Percentiles rank a stretch among this genome's conserved stretches.
phyloP scores from a whole-genome alignment of 208 protist genomes.

The Sergeia podlipaevii region DNA sequence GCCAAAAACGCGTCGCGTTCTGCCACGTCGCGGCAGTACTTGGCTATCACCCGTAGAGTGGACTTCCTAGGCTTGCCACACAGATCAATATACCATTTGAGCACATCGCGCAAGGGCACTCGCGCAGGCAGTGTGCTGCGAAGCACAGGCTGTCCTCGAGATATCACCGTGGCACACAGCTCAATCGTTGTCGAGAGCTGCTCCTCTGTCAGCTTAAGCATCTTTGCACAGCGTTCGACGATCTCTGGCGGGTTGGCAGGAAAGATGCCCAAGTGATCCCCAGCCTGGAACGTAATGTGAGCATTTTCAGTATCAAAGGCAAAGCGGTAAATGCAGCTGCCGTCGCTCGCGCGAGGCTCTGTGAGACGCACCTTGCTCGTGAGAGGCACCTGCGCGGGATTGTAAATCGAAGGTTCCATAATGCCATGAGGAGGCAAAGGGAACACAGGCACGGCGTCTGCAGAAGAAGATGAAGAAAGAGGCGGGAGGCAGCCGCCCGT shows the following conservation, averaged over 20 bases:
- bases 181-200: conserved; percentile 46
- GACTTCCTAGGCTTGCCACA: conserved; percentile 60
- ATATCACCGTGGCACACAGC: conserved; percentile 31
- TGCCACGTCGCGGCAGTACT: conserved; percentile 49
- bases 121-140: conserved; percentile 61
- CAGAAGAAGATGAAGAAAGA: conserved; percentile 26
- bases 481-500: neutral
- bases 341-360: conserved; percentile 30
- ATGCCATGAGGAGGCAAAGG: conserved; percentile 47
- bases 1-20: conserved; percentile 57
- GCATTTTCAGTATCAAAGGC: conserved; percentile 24
- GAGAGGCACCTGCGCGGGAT: conserved; percentile 39
- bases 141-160: no score
- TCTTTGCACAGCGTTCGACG: conserved; percentile 53
- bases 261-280: conserved; percentile 93
- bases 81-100: conserved; percentile 82
- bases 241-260: conserved; percentile 71
- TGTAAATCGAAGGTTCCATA: conserved; percentile 49
- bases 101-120: conserved; percentile 49
- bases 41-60: conserved; percentile 53
- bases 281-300: conserved; percentile 85
- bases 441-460: conserved; percentile 17
- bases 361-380: conserved; percentile 33
- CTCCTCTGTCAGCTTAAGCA: conserved; percentile 39
- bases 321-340: conserved; percentile 52